phyloP scores from a whole-genome alignment of 805 yeast genomes.

The Yarrowia sp. region DNA sequence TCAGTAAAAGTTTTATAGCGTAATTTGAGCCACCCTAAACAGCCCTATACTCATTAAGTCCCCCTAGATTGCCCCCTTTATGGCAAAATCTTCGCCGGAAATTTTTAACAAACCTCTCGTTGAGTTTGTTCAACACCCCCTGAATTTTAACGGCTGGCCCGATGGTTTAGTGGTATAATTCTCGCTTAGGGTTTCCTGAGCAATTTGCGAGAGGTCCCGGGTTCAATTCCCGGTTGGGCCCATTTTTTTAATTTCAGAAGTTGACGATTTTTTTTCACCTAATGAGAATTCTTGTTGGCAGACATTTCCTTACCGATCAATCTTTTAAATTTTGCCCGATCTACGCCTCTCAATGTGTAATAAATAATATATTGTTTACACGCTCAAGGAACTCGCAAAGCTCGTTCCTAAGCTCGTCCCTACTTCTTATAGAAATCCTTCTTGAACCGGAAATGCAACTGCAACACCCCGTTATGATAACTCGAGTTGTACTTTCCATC shows the following conservation, averaged over 20 bases:
- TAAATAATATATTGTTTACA: neutral
- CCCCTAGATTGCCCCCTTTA: too few relatives aligned
- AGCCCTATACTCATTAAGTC: too few relatives aligned
- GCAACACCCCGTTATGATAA: slow-evolving; percentile 51
- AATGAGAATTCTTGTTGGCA: too few relatives aligned
- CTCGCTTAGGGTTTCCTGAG: slow-evolving; percentile 38
- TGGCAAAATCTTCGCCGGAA: neutral
- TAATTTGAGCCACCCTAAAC: too few relatives aligned
- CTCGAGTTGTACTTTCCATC: slow-evolving; percentile 47
- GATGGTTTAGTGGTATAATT: slow-evolving; percentile 39
- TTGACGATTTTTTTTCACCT: too few relatives aligned
- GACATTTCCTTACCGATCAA: too few relatives aligned
- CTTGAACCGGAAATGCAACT: slow-evolving; percentile 51
- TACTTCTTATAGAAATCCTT: slow-evolving; percentile 46
- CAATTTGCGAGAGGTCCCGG: slow-evolving; percentile 40
- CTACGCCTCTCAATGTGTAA: neutral
- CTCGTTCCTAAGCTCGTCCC: slow-evolving; percentile 26
- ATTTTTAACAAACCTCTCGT: neutral
- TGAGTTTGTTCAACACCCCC: neutral
- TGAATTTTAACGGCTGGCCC: neutral
- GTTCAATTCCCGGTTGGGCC: slow-evolving; percentile 40
- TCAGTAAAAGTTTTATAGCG: too few relatives aligned
- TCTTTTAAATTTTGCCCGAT: too few relatives aligned
- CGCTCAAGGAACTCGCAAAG: too few relatives aligned
- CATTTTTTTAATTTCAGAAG: neutral